Conservation (phyloP, 2,329 filamentous ascomycete genomes). For the Apiospora aurea region DNA sequence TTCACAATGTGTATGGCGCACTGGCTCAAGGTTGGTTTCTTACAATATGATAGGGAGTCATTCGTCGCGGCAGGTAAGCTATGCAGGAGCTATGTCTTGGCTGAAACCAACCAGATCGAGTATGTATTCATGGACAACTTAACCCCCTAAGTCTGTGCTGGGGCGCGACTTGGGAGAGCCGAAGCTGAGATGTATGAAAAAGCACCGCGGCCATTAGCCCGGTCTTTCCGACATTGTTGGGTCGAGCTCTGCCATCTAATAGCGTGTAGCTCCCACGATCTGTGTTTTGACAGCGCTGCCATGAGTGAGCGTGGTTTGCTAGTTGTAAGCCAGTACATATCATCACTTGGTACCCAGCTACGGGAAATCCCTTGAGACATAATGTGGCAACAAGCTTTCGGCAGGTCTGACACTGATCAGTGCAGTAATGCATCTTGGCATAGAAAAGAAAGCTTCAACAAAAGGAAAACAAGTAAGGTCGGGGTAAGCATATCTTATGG, state of each 20-base stretch:
- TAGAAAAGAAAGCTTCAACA: not conserved
- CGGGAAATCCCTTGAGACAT: not conserved
- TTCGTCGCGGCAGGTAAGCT: not conserved
- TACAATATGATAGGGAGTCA: not conserved
- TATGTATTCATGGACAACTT: not conserved
- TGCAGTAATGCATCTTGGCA: slow-evolving; percentile 4
- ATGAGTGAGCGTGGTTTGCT: not conserved
- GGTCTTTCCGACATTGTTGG: not conserved
- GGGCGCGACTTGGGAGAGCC: not conserved
- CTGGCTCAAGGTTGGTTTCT: not conserved
- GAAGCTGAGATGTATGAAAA: not conserved
- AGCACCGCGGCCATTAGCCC: not conserved
- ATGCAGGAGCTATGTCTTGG: not conserved
- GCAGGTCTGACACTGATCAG: not conserved
- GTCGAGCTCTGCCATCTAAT: not conserved
- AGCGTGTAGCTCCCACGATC: not conserved
- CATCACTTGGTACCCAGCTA: not conserved
- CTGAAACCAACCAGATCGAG: not conserved
- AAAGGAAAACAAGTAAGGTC: not conserved
- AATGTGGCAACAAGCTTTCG: slow-evolving; percentile 10
- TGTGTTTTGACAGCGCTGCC: not conserved
- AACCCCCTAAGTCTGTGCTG: not conserved
- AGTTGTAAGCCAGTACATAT: not conserved
- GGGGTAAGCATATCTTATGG: not conserved
- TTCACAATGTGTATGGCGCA: not conserved